Conservation (phyloP, 1,139 yeast species). For the Blastobotrys malaysiensis region DNA sequence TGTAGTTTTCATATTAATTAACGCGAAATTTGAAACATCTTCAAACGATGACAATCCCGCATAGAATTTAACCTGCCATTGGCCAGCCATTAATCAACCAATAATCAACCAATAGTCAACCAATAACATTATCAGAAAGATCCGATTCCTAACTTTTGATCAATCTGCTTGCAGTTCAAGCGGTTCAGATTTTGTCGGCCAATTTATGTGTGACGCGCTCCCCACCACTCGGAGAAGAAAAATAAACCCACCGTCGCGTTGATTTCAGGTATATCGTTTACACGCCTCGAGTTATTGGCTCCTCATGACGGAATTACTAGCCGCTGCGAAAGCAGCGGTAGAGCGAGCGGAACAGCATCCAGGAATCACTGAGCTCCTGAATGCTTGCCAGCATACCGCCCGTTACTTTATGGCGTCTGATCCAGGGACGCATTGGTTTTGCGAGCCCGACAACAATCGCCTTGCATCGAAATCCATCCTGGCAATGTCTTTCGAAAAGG, state of each 20-base stretch:
- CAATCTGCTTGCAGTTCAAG: too few species aligned
- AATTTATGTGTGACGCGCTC: neutral
- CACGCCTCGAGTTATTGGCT: neutral
- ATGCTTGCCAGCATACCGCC: conserved; percentile 6
- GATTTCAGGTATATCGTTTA: neutral
- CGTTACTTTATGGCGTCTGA: conserved; percentile 1
- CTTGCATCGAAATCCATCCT: conserved; percentile 5
- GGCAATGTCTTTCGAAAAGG: conserved; percentile 8
- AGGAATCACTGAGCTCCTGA: neutral
- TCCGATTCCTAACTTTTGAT: too few species aligned
- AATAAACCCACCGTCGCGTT: neutral
- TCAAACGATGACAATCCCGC: too few species aligned
- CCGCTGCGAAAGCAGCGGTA: conserved; percentile 2
- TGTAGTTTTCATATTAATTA: neutral
- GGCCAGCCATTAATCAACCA: too few species aligned
- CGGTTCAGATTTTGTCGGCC: neutral
- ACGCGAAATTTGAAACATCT: neutral
- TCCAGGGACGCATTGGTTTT: conserved; percentile 11
- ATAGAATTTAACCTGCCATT: too few species aligned
- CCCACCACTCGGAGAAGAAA: neutral
- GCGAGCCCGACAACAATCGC: conserved; percentile 4
- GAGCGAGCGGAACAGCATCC: conserved; percentile 7
- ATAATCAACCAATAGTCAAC: too few species aligned
- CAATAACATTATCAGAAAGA: too few species aligned
- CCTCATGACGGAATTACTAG: neutral